Percentiles rank a stretch among this genome's conserved stretches.
Evolutionary conservation across 768 basidiomycete species (phyloP).

Genomic region (Mycena venus): DNA sequence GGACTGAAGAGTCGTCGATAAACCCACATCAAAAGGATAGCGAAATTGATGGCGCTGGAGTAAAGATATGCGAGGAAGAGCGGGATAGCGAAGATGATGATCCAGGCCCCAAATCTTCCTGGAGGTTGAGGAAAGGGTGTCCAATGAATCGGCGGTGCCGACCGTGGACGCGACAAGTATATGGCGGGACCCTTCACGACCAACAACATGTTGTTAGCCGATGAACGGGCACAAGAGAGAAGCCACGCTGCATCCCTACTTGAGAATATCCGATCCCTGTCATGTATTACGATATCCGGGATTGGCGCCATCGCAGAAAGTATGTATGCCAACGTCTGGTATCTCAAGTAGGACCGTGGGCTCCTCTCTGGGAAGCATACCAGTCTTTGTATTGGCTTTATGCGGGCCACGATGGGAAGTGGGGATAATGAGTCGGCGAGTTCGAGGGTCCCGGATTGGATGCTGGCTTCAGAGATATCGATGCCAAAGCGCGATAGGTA

Average conservation of each 20-base stretch:
- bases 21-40: conserved; percentile 5
- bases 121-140: not conserved
- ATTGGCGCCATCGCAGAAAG: conserved; percentile 9
- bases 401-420: conserved; percentile 22
- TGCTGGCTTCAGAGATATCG: conserved; percentile 9
- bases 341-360: not conserved
- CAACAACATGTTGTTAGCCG: not conserved
- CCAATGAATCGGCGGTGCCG: conserved; percentile 20
- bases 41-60: conserved; percentile 17
- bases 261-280: conserved; percentile 14
- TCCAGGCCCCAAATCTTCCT: conserved; percentile 18
- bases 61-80: conserved; percentile 31
- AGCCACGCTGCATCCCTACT: conserved; percentile 1
- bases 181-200: not conserved
- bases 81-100: conserved; percentile 27
- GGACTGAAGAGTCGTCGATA: conserved; percentile 1
- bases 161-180: conserved; percentile 19
- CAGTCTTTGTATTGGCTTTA: conserved; percentile 20
- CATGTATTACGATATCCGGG: conserved; percentile 27
- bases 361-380: conserved; percentile 12
- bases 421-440: conserved; percentile 26
- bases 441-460: conserved; percentile 21
- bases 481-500: conserved; percentile 12
- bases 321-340: conserved; percentile 1
- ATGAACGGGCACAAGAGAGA: conserved; percentile 2